Evolutionary conservation across 164 flowering plant species (phyloP).

Genomic region (Paratinospora sagittata): DNA sequence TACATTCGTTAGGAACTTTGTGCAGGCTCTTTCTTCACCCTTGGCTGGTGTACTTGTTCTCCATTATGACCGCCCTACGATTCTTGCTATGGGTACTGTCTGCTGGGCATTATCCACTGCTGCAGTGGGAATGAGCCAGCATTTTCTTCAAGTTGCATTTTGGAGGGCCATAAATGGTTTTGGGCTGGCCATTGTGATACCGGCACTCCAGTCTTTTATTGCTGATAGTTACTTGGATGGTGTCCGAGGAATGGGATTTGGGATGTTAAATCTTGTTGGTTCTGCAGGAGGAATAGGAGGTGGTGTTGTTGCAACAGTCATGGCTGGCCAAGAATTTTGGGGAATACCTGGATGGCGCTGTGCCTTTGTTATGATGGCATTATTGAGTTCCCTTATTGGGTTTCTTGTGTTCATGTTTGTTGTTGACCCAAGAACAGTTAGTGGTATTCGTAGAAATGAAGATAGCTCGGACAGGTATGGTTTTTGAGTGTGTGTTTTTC

Average conservation of each 20-base stretch:
- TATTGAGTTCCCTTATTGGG: conserved; percentile 68
- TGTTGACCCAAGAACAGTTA: conserved; percentile 57
- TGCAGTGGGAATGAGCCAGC: conserved; percentile 76
- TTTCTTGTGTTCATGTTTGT: conserved; percentile 70
- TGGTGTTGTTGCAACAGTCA: conserved; percentile 79
- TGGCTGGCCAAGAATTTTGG: conserved; percentile 77
- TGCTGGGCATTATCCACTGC: conserved; percentile 97
- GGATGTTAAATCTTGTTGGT: conserved; percentile 68
- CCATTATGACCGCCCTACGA: conserved; percentile 72
- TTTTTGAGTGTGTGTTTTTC: not conserved
- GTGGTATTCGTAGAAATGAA: conserved; percentile 8
- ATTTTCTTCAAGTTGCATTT: conserved; percentile 67
- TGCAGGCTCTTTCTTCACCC: conserved; percentile 79
- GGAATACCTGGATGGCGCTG: conserved; percentile 86
- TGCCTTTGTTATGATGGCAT: conserved; percentile 80
- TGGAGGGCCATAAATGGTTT: conserved; percentile 94
- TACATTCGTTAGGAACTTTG: conserved; percentile 74
- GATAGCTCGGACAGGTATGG: conserved; percentile 45
- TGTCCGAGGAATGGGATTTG: conserved; percentile 87
- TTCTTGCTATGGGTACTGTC: conserved; percentile 77
- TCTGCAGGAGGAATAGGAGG: conserved; percentile 89
- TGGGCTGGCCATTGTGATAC: conserved; percentile 95
- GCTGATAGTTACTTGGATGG: conserved; percentile 87
- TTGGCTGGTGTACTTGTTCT: conserved; percentile 77
- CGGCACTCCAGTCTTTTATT: conserved; percentile 90